A percentile compares a stretch with the other conserved stretches of the same genome.
Conservation (phyloP, 2,329 filamentous ascomycete species). For the Talaromyces sp. region DNA sequence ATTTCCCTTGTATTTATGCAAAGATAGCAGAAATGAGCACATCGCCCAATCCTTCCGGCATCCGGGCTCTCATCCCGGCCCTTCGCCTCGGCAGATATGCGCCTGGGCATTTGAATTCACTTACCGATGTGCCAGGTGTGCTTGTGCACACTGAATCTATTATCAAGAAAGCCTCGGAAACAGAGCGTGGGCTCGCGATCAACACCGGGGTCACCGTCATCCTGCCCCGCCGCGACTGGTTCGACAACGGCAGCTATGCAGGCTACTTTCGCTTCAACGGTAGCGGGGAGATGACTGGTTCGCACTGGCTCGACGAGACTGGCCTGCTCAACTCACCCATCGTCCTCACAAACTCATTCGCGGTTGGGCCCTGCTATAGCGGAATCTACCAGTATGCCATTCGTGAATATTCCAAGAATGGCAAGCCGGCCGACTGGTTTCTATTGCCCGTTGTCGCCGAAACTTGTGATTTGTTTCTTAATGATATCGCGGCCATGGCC, state of each 20-base stretch:
- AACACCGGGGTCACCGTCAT: conserved; percentile 10
- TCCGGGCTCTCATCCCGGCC: conserved; percentile 4
- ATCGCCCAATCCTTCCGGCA: not conserved
- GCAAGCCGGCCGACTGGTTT: conserved; percentile 6
- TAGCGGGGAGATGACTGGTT: conserved; percentile 9
- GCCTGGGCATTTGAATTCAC: conserved; percentile 1
- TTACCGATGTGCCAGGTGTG: conserved; percentile 9
- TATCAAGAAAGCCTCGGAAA: not conserved
- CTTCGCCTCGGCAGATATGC: conserved; percentile 4
- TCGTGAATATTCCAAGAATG: conserved; percentile 2
- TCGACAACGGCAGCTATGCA: conserved; percentile 9
- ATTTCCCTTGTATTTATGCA: not conserved
- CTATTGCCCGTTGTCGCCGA: conserved; percentile 7
- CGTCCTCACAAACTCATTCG: conserved; percentile 9
- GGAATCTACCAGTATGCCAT: conserved; percentile 10
- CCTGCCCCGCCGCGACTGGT: conserved; percentile 10
- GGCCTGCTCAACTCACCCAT: conserved; percentile 7
- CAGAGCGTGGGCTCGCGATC: conserved; percentile 3
- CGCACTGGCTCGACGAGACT: conserved; percentile 10
- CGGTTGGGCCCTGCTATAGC: conserved; percentile 6
- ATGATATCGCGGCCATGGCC: conserved; percentile 8
- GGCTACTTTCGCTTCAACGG: conserved; percentile 11
- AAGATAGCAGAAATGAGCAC: not conserved
- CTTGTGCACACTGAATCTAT: conserved; percentile 9
- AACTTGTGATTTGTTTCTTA: conserved; percentile 11